These are phyloP conservation scores for Mycena chlorophos DNA, from an alignment of 768 basidiomycete genomes.

Conservation along the genomic window DNA sequence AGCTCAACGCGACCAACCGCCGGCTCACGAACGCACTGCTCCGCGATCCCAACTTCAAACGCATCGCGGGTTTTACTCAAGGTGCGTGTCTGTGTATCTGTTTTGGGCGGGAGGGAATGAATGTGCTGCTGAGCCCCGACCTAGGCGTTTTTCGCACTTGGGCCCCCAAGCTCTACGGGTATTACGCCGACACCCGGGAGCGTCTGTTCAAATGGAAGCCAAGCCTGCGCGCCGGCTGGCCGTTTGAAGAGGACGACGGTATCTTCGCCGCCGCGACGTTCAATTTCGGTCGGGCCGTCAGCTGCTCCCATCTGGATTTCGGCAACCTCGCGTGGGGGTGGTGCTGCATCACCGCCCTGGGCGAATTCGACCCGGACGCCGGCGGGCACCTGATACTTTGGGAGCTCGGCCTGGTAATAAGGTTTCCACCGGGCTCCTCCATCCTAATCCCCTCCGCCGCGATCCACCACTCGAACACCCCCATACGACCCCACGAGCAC, in stretches of 20 bases:
- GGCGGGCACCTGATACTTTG: slow-evolving; percentile 5
- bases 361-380: background rate
- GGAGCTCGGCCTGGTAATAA: slow-evolving; percentile 1
- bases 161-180: background rate
- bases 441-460: slow-evolving; percentile 6
- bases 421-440: slow-evolving; percentile 1
- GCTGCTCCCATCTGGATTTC: background rate
- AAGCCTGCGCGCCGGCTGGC: background rate
- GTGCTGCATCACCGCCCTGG: slow-evolving; percentile 5
- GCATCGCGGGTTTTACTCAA: background rate
- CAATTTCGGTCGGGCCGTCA: background rate
- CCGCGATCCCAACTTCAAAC: background rate
- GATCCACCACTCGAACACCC: slow-evolving; percentile 1
- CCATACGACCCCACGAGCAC: background rate
- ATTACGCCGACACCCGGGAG: background rate
- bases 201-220: background rate
- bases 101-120: too few relatives aligned
- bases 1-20: slow-evolving; percentile 3
- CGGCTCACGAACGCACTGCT: slow-evolving; percentile 3
- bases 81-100: background rate
- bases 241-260: background rate
- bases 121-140: background rate
- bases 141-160: background rate
- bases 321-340: slow-evolving; percentile 5
- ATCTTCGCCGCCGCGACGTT: slow-evolving; percentile 2